These are phyloP conservation scores for Rhizoclosmatium sp. DNA, from an alignment of 192 early-diverging fungal species.

Conservation along the genomic window DNA sequence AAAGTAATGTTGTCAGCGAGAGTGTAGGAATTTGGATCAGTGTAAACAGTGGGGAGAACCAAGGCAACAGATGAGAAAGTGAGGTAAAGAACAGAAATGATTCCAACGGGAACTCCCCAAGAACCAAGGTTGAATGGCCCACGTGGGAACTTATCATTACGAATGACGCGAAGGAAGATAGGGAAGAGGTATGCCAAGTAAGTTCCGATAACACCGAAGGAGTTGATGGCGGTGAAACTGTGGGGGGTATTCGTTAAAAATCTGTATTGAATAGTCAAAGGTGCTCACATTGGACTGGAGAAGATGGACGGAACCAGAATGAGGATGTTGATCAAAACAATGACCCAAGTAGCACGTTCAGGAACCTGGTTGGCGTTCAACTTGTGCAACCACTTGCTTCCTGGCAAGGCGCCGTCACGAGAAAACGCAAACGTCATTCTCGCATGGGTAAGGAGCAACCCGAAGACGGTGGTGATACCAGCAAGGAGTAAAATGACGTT, in stretches of 20 bases:
- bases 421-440: constrained; percentile 38
- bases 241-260: neutral
- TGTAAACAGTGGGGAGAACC: constrained; percentile 38
- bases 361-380: constrained; percentile 25
- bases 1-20: constrained; percentile 18
- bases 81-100: constrained; percentile 20
- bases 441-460: constrained; percentile 30
- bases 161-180: constrained; percentile 19
- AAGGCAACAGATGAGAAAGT: constrained; percentile 19
- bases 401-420: constrained; percentile 35
- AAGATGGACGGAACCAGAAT: constrained; percentile 34
- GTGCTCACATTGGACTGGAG: constrained; percentile 8
- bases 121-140: constrained; percentile 30
- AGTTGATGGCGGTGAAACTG: constrained; percentile 37
- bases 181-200: constrained; percentile 32
- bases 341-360: constrained; percentile 11
- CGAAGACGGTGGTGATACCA: constrained; percentile 39
- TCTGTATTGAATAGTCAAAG: neutral
- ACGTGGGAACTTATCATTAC: constrained; percentile 11
- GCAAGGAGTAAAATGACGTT: constrained; percentile 31
- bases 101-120: constrained; percentile 25
- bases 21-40: neutral
- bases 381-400: constrained; percentile 27
- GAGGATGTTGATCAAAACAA: constrained; percentile 23
- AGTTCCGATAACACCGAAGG: constrained; percentile 37